These are phyloP conservation scores for Talaromyces sp. DNA, from an alignment of 2,329 filamentous ascomycete genomes.

Conservation along the genomic window DNA sequence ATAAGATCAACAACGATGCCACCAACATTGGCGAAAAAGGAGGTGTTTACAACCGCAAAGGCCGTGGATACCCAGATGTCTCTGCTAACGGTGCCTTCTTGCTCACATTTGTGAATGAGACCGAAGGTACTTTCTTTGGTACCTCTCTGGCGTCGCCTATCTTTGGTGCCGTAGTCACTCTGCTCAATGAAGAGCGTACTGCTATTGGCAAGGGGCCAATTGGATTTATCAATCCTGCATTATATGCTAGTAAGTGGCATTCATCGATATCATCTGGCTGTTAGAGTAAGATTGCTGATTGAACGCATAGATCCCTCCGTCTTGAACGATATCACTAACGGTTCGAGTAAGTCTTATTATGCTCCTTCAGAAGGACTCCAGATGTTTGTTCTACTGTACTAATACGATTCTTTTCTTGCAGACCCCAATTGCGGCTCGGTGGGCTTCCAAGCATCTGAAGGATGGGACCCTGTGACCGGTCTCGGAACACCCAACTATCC, in stretches of 20 bases:
- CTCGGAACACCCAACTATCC: constrained; percentile 28
- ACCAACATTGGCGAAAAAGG: constrained; percentile 13
- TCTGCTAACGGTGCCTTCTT: constrained; percentile 14
- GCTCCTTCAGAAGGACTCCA: neutral
- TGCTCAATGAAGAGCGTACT: constrained; percentile 15
- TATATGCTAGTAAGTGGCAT: constrained; percentile 16
- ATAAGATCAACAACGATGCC: constrained; percentile 3
- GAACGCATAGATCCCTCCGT: constrained; percentile 7
- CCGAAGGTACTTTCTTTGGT: constrained; percentile 9
- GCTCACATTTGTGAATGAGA: constrained; percentile 11
- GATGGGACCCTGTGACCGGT: constrained; percentile 33
- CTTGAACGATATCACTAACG: constrained; percentile 17
- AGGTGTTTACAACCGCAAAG: constrained; percentile 14
- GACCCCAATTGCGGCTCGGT: constrained; percentile 15
- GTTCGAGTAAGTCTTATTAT: constrained; percentile 11
- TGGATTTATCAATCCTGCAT: constrained; percentile 16
- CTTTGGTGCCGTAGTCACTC: constrained; percentile 11
- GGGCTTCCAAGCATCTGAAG: constrained; percentile 18
- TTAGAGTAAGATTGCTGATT: neutral
- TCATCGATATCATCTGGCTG: neutral
- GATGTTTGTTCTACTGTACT: neutral
- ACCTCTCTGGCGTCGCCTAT: constrained; percentile 12
- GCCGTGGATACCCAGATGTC: constrained; percentile 16
- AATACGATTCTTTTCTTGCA: neutral
- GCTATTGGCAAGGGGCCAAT: constrained; percentile 13